A percentile compares a stretch with the other conserved stretches of the same genome.
These are phyloP conservation scores for Fomes fomentarius DNA, from an alignment of 1,284 basidiomycete genomes.

Conservation along the genomic window DNA sequence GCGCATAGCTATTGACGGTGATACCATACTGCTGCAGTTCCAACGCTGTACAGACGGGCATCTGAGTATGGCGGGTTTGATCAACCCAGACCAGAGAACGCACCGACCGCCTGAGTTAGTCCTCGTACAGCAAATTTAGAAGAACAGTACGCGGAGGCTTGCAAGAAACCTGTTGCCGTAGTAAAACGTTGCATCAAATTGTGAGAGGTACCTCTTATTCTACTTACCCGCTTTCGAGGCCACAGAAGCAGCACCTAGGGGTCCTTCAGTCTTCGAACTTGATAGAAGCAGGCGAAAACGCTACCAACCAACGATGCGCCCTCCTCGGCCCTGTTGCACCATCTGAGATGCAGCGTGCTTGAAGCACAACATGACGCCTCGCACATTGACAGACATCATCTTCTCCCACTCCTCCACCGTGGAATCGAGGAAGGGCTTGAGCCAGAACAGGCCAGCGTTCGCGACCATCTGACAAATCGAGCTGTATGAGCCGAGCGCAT, in stretches of 20 bases:
- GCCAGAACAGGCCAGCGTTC: constrained; percentile 29
- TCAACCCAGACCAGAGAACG: neutral
- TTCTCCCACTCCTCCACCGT: constrained; percentile 25
- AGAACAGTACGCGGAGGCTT: constrained; percentile 24
- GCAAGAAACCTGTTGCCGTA: constrained; percentile 15
- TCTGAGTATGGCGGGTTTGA: neutral
- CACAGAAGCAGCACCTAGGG: constrained; percentile 25
- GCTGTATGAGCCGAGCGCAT: no score
- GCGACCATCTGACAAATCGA: constrained; percentile 29
- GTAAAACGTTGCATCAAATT: neutral
- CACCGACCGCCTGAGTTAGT: constrained; percentile 35
- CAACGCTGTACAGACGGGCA: constrained; percentile 14
- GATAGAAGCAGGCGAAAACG: neutral
- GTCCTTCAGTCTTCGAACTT: neutral
- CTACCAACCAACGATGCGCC: constrained; percentile 33
- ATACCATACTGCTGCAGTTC: constrained; percentile 27
- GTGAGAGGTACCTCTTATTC: neutral
- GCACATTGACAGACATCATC: constrained; percentile 31
- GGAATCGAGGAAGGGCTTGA: constrained; percentile 20
- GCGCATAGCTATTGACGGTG: constrained; percentile 33
- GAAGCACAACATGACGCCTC: constrained; percentile 35
- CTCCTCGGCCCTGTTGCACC: constrained; percentile 35
- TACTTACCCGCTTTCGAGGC: constrained; percentile 25
- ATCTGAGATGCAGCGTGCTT: constrained; percentile 33
- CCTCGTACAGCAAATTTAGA: constrained; percentile 40